Evolutionary conservation across 148 eudicot genomes (phyloP).

Genomic region (Fallopia convolvulus): DNA sequence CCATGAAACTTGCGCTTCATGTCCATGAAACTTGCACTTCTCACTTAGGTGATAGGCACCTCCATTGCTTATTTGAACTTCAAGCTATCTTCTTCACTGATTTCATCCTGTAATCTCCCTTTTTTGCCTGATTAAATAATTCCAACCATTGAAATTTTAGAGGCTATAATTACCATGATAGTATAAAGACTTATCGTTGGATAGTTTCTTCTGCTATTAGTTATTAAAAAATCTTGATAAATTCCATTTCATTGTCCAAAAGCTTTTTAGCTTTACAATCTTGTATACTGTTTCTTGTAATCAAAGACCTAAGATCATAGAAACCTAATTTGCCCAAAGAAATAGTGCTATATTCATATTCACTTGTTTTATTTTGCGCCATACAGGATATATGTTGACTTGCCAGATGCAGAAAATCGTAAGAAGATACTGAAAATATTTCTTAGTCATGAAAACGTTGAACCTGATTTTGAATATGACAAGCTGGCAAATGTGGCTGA

Average conservation of each 20-base stretch:
- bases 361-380: background rate
- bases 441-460: constrained; percentile 69
- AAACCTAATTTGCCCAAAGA: background rate
- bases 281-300: background rate
- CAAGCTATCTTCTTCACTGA: too few relatives aligned
- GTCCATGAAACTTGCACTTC: too few relatives aligned
- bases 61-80: too few relatives aligned
- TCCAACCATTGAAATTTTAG: too few relatives aligned
- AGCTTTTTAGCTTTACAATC: background rate
- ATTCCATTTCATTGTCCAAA: background rate
- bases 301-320: background rate
- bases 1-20: too few relatives aligned
- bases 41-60: too few relatives aligned
- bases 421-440: constrained; percentile 74
- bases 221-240: too few relatives aligned
- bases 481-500: constrained; percentile 81
- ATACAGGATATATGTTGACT: constrained; percentile 79
- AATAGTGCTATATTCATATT: background rate
- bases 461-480: constrained; percentile 49
- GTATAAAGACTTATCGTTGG: too few relatives aligned
- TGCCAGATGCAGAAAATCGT: constrained; percentile 86
- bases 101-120: too few relatives aligned
- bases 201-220: background rate
- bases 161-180: too few relatives aligned
- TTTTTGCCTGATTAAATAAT: too few relatives aligned